phyloP scores from a whole-genome alignment of 192 early-diverging fungal species.

The Coemansia sp. region DNA sequence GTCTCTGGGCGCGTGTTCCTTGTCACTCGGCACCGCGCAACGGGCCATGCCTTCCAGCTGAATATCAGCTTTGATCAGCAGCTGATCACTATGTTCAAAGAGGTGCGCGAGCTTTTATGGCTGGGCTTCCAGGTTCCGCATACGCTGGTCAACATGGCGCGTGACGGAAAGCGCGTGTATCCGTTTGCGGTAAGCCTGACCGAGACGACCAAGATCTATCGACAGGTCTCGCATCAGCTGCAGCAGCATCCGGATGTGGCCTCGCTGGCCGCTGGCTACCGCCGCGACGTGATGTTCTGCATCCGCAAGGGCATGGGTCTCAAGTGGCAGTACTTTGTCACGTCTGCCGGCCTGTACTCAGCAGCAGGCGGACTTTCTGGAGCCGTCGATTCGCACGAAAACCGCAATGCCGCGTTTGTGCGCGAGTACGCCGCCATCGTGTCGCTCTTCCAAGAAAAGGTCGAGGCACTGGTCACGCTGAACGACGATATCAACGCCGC shows the following conservation, averaged over 20 bases:
- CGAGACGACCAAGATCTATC: conserved; percentile 93
- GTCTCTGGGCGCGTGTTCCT: conserved; percentile 89
- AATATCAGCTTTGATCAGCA: conserved; percentile 92
- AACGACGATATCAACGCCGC: conserved; percentile 77
- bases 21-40: conserved; percentile 76
- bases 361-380: conserved; percentile 38
- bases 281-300: conserved; percentile 88
- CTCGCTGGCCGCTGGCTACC: conserved; percentile 86
- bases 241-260: conserved; percentile 71
- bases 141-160: conserved; percentile 83
- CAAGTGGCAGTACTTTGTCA: conserved; percentile 94
- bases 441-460: conserved; percentile 94
- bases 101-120: conserved; percentile 96
- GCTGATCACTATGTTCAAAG: conserved; percentile 97
- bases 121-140: conserved; percentile 91
- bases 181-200: conserved; percentile 95
- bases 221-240: conserved; percentile 77
- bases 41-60: conserved; percentile 70
- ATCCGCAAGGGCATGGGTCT: conserved; percentile 72
- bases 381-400: conserved; percentile 67
- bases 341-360: conserved; percentile 49
- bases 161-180: conserved; percentile 95
- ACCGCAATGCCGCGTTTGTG: conserved; percentile 89
- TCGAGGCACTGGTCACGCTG: conserved; percentile 73
- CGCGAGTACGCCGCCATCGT: conserved; percentile 89